Base-by-base conservation (phyloP, 371 early-diverging fungal species). In the Mucor piriformis region DNA sequence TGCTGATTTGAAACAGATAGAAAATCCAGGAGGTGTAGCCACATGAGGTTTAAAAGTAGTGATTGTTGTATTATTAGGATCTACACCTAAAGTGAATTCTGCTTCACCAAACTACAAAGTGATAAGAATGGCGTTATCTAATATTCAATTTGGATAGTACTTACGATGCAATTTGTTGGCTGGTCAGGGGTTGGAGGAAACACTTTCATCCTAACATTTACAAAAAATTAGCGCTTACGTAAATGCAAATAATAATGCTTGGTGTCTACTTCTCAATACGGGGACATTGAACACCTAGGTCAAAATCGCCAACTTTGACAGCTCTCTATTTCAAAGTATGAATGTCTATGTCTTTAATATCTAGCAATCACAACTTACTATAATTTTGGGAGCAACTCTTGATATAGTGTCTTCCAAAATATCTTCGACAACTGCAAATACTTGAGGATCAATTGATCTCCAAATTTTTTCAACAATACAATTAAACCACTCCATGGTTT, bases 401-500 rank as follows among this genome's bases (percentile, higher is more conserved):
- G 54, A 52, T 6, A 73, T 35, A 0, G 58, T 61, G n/a, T 73
- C 74, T 60, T 73, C 74, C 11, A 73, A 50, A 7, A 70, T 64
- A 33, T 66, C 64, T 51, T 73, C 65, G 6, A 73, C 37, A 15
- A 43, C 40, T 2, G 51, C 48, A 52, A 73, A 73, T 13, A 67
- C 59, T 24, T 67, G 50, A 6, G 68, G 70, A 40, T 70, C 70
- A 15, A 73, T 64, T 25, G 63, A 67, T 16, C 74, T 59, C 74
- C 74, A 73, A 5, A 73, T 50, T 44, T 70, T 73, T 24, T 70
- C 67, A 5, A 67, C 23, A 23, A 64, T 65, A 27, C 44, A 64
- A n/a, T 73, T 73, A 48, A 73, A 57, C 74, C 74, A 73, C 64
- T 73, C 70, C n/a, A 73, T 67, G 12, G 65, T 57, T 47, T 73